Evolutionary conservation across 169 alveolate species (phyloP).

Genomic region (Cryptosporidium bovis): DNA sequence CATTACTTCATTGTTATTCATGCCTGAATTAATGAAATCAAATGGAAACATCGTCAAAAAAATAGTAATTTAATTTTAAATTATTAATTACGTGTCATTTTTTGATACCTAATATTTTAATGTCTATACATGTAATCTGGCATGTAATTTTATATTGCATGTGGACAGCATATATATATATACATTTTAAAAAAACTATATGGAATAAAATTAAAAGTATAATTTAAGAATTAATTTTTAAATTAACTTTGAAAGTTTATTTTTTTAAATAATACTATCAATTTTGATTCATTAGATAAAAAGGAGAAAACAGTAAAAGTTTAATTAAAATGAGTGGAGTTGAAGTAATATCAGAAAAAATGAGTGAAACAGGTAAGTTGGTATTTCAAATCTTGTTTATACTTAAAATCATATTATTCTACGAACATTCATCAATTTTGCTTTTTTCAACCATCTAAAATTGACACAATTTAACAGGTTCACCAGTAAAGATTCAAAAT

Average conservation of each 20-base stretch:
- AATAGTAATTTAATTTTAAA: neutral
- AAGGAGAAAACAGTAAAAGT: too few species aligned
- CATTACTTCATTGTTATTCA: too few species aligned
- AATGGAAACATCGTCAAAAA: neutral
- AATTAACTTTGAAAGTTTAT: neutral
- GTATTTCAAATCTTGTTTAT: neutral
- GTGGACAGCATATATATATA: slow-evolving; percentile 61
- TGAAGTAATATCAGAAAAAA: slow-evolving; percentile 1
- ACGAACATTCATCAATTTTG: too few species aligned
- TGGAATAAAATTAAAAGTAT: neutral
- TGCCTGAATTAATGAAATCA: neutral
- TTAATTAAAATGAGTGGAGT: slow-evolving; percentile 4
- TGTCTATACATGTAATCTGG: slow-evolving; percentile 63
- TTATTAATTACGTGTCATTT: slow-evolving; percentile 47
- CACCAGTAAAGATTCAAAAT: neutral
- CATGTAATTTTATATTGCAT: slow-evolving; percentile 21
- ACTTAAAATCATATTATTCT: neutral
- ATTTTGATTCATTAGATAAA: too few species aligned
- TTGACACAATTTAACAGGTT: too few species aligned
- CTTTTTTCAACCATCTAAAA: neutral
- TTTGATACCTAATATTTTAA: slow-evolving; percentile 47
- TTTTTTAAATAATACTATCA: too few species aligned
- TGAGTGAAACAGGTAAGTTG: slow-evolving; percentile 30
- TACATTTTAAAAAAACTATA: slow-evolving; percentile 6
- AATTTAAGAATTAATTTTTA: neutral